Base-by-base conservation (phyloP, 768 basidiomycete genomes). In the Clitopilus passeckerianus region DNA sequence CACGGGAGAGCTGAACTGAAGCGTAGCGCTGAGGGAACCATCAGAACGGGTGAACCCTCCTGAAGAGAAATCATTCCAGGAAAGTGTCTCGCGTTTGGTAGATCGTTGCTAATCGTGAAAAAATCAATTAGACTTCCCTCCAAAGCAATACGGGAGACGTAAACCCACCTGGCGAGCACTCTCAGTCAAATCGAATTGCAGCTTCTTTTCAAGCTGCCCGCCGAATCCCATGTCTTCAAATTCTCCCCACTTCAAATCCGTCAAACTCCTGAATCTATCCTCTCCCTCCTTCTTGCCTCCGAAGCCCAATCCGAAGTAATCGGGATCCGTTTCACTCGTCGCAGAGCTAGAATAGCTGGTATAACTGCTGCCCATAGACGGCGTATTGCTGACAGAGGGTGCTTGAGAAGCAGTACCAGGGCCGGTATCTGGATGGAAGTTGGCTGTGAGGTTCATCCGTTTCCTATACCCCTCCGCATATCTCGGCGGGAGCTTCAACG, bases 161-260 rank as follows among this genome's bases (percentile, higher is more conserved):
- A 54, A 54, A 66, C 77, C 62, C 64, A 79, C 87, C 64, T 78
- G 80, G 61, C 92, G 80, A 23, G 95, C 95, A 58, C 86, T 81
- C 74, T 98, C 97, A 0, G 87, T 95, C 62, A 98, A 72, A 70
- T 98, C 95, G 71, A 99, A 98, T 67, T 93, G 85, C 33, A 98
- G 79, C 72, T 91, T 91, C 72, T 86, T 90, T 54, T 79, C 77
- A 7, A 74, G 81, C 30, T 79, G 67, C 15, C 75, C 76, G 6
- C 84, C 83, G 62, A 98, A 97, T 0, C 95, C 95, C 72, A 86
- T 80, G 37, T 80, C 74, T 77, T 95, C 93, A 67, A 97, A 98
- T 68, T 91, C 87, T 6, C 93, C 93, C 95, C 95, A 97, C 67
- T 87, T 90, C 62, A 95, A 74, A 59, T 96, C 92, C 0, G 93